A percentile compares a stretch with the other conserved stretches of the same genome.
phyloP scores from a whole-genome alignment of 2,329 filamentous ascomycete species.

The Colletotrichum viniferum region DNA sequence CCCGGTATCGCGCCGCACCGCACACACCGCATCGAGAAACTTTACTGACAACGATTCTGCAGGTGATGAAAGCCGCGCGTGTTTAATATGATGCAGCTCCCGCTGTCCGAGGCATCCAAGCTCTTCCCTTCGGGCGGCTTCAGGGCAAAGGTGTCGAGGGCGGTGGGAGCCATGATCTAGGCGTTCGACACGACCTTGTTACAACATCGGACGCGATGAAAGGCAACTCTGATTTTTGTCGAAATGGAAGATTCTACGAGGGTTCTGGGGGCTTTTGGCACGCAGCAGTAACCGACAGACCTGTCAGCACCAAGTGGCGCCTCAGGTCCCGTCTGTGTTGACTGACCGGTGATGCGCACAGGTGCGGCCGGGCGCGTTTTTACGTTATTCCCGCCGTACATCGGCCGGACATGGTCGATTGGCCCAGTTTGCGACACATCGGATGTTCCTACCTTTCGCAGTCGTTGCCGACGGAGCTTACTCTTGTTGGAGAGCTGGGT shows the following conservation, averaged over 20 bases:
- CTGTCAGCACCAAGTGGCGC: slow-evolving; percentile 8
- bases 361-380: neutral
- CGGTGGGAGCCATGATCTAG: slow-evolving; percentile 83
- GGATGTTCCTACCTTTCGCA: neutral
- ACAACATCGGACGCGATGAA: slow-evolving; percentile 91
- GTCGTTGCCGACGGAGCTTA: neutral
- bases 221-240: slow-evolving; percentile 88
- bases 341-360: neutral
- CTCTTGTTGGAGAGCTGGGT: neutral
- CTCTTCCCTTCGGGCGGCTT: slow-evolving; percentile 87
- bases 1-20: slow-evolving; percentile 6
- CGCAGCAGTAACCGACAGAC: neutral
- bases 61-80: slow-evolving; percentile 99
- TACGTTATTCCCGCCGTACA: neutral
- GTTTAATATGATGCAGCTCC: slow-evolving; percentile 84
- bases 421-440: neutral
- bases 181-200: slow-evolving; percentile 99
- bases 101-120: slow-evolving; percentile 68
- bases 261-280: neutral
- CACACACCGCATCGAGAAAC: neutral
- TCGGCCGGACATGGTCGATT: neutral
- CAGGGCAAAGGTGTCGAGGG: slow-evolving; percentile 80
- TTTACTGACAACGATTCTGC: slow-evolving; percentile 28
- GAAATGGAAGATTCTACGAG: slow-evolving; percentile 30
- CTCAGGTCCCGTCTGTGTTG: neutral